Conservation (phyloP, 257 asterid species). For the Solanum sitiens region DNA sequence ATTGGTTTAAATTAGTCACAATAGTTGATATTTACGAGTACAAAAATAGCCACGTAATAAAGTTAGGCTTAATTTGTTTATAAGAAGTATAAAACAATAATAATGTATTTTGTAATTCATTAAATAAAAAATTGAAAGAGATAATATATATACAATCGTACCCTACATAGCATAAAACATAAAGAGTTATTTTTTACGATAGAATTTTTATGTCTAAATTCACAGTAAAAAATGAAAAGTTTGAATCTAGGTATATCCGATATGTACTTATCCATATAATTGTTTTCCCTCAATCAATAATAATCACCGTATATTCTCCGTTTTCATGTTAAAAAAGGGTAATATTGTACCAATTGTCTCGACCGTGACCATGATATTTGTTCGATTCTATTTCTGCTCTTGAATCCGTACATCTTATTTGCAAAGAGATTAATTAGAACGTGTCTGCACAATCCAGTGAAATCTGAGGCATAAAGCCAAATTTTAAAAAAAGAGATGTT, state of each 20-base stretch:
- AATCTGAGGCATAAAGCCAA: background rate
- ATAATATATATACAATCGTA: too few relatives aligned
- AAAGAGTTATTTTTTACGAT: background rate
- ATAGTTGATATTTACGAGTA: too few relatives aligned
- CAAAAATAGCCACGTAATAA: background rate
- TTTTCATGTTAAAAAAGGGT: background rate
- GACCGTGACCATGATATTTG: background rate
- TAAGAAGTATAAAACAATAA: too few relatives aligned
- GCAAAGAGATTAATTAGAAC: background rate
- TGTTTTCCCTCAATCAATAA: background rate
- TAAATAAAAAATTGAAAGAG: too few relatives aligned
- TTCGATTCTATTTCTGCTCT: background rate
- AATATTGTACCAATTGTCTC: background rate
- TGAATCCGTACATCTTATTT: background rate
- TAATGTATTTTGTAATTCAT: too few relatives aligned
- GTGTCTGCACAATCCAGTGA: fast-evolving
- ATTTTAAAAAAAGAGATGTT: background rate
- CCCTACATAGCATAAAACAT: background rate
- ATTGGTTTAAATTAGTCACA: background rate
- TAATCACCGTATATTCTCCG: background rate
- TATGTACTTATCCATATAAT: background rate
- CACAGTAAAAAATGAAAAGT: too few relatives aligned
- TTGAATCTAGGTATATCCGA: too few relatives aligned
- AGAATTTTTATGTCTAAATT: too few relatives aligned
- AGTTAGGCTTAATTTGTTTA: background rate